Base-by-base conservation (phyloP, 768 basidiomycete species). In the Agrocybe praecox region DNA sequence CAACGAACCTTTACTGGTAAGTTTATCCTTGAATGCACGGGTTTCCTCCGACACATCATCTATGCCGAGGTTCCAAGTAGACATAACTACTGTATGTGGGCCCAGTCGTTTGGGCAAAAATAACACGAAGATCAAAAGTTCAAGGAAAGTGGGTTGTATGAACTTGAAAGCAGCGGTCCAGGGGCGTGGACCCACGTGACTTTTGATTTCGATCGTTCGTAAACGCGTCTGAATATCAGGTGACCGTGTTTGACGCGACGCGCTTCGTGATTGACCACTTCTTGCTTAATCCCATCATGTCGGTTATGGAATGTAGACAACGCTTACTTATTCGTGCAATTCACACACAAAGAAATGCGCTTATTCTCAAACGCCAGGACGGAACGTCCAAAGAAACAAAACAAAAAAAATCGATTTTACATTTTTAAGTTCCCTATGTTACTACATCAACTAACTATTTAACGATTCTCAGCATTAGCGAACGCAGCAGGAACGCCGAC, bases 1-100 rank as follows among this genome's bases (percentile, higher is more conserved):
- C 36, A 19, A 56, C 66, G 32, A 44, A 80, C 83, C 83, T 77
- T 81, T 80, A 67, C 76, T 80, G 7, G 78, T 68, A 53, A 83
- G 57, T 63, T 78, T 80, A 61, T 81, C 78, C 70, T 72, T 82
- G 45, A 75, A 70, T 17, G 73, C 66, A 55, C 75, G 76, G n/a
- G 75, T 70, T 64, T 81, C 78, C 53, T 80, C 77, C 8, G 80
- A 73, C 36, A 80, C 70, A 66, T 82, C 81, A 55, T 77, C 74
- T 5, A 68, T 67, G 11, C 80, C 81, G 33, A 81, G 59, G 59
- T 74, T 75, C 74, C 76, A 79, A 56, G 74, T 65, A 33, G 81
- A 79, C 81, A 83, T 84, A 55, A 67, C 64, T 60, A 61, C 63
- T 56, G 55, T 34, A 24, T 26, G 45, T 18, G 32, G 46, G 40